These are phyloP conservation scores for Blastobotrys buckinghamii DNA, from an alignment of 1,139 yeast genomes.

Conservation along the genomic window DNA sequence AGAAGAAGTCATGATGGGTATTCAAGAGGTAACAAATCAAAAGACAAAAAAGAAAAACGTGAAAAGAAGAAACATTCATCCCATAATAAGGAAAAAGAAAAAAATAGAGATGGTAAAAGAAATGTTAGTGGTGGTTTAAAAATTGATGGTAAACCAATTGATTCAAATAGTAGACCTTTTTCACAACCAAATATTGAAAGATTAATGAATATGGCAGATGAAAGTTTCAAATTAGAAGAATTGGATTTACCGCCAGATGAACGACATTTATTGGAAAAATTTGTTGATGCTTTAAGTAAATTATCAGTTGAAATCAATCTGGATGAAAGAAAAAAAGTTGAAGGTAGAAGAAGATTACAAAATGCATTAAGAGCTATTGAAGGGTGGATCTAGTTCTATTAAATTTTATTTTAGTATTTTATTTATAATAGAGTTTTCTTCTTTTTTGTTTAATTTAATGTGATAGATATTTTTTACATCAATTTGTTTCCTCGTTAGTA, in stretches of 20 bases:
- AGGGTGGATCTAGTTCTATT: constrained; percentile 47
- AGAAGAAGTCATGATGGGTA: background rate
- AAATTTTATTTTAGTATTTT: background rate
- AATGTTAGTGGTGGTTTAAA: background rate
- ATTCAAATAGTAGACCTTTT: constrained; percentile 17
- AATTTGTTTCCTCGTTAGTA: background rate
- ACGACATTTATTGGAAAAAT: constrained; percentile 71
- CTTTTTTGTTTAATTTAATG: background rate
- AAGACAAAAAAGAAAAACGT: background rate
- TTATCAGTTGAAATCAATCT: constrained; percentile 85
- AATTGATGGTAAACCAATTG: background rate
- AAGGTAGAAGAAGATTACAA: constrained; percentile 73
- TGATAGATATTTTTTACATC: no score
- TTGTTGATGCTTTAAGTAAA: constrained; percentile 77
- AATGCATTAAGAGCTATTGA: constrained; percentile 80
- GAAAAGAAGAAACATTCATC: background rate
- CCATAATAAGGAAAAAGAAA: background rate
- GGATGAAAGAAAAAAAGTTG: constrained; percentile 71
- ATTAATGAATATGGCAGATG: constrained; percentile 24
- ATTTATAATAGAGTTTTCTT: background rate
- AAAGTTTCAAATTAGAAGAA: constrained; percentile 52
- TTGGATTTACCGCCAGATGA: constrained; percentile 72
- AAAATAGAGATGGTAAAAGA: background rate
- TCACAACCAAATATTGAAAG: constrained; percentile 26
- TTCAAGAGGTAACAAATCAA: background rate